These are phyloP conservation scores for Agaricus blazei DNA, from an alignment of 768 basidiomycete species.

Conservation along the genomic window DNA sequence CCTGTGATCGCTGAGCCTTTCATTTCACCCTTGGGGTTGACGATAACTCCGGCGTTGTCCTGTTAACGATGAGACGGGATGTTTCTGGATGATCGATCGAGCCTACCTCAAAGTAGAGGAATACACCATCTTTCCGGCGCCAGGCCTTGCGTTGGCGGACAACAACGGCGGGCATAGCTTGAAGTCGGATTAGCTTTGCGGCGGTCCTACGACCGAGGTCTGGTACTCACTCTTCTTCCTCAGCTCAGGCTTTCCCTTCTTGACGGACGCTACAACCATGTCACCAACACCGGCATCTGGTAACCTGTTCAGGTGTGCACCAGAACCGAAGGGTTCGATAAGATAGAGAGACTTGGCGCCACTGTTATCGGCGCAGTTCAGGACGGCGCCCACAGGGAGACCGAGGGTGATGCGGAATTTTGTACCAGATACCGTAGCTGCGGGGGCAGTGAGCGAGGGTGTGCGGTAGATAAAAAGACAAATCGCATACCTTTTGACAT, in stretches of 20 bases:
- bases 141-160: slow-evolving; percentile 98
- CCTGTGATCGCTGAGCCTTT: slow-evolving; percentile 97
- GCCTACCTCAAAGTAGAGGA: slow-evolving; percentile 93
- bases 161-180: slow-evolving; percentile 96
- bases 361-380: slow-evolving; percentile 99
- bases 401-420: slow-evolving; percentile 95
- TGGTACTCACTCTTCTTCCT: slow-evolving; percentile 94
- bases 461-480: background rate
- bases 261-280: slow-evolving; percentile 95
- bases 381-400: slow-evolving; percentile 90
- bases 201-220: background rate
- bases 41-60: slow-evolving; percentile 97
- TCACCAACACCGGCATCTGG: slow-evolving; percentile 95
- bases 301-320: slow-evolving; percentile 94
- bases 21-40: slow-evolving; percentile 99
- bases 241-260: slow-evolving; percentile 99
- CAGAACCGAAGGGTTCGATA: slow-evolving; percentile 94
- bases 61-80: slow-evolving; percentile 17
- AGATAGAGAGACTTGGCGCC: slow-evolving; percentile 94
- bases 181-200: slow-evolving; percentile 7
- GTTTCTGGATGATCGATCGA: background rate
- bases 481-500: slow-evolving; percentile 27
- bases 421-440: slow-evolving; percentile 74
- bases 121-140: slow-evolving; percentile 97
- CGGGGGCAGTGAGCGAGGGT: background rate